Percentiles rank a stretch among this genome's conserved stretches.
phyloP scores from a whole-genome alignment of 1,284 basidiomycete species.

The Farysia itapuensis region DNA sequence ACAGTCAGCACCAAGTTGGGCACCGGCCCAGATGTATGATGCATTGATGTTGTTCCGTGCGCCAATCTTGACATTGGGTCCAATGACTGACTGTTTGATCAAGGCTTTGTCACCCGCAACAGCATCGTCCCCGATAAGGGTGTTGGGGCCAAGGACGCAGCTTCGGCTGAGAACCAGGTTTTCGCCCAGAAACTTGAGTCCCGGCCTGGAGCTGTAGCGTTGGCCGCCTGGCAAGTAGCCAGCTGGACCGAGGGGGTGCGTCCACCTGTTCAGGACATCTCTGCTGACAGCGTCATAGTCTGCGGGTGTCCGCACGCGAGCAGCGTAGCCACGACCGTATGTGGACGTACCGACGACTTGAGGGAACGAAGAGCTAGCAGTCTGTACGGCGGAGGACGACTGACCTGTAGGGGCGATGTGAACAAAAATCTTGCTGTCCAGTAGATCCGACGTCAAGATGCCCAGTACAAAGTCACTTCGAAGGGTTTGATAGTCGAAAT shows the following conservation, averaged over 20 bases:
- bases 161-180: constrained; percentile 35
- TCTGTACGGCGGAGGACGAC: constrained; percentile 18
- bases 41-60: constrained; percentile 20
- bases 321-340: constrained; percentile 68
- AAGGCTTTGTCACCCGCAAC: constrained; percentile 66
- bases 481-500: constrained; percentile 94
- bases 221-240: constrained; percentile 78
- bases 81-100: constrained; percentile 74
- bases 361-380: constrained; percentile 69
- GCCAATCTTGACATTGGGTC: constrained; percentile 72
- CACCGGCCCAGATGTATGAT: constrained; percentile 48
- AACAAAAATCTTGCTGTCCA: constrained; percentile 91
- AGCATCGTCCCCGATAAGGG: constrained; percentile 35
- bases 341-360: constrained; percentile 68
- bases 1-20: constrained; percentile 69
- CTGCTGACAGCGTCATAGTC: constrained; percentile 63
- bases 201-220: constrained; percentile 25
- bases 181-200: constrained; percentile 41
- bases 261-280: constrained; percentile 88
- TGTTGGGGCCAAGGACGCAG: constrained; percentile 31
- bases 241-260: constrained; percentile 90
- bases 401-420: constrained; percentile 68
- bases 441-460: constrained; percentile 89
- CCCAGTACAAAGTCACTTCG: constrained; percentile 92
- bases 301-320: constrained; percentile 44